phyloP scores from a whole-genome alignment of 441 rosid genomes.

The Rhodomyrtus psidioides region DNA sequence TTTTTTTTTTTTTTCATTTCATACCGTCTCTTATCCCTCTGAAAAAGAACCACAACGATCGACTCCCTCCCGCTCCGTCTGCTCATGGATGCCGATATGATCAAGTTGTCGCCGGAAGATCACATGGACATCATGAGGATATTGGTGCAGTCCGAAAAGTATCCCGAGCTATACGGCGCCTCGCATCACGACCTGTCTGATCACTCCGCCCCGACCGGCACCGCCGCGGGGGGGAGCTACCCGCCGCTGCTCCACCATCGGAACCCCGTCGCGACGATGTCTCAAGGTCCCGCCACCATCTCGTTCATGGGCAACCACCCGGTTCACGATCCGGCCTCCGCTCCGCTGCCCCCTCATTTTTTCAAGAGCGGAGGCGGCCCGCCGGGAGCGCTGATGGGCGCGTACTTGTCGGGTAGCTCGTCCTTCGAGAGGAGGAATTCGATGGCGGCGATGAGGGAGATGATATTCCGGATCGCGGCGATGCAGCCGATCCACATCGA shows the following conservation, averaged over 20 bases:
- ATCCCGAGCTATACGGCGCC: conserved; percentile 42
- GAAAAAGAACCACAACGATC: background rate
- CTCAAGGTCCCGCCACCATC: background rate
- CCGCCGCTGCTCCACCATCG: background rate
- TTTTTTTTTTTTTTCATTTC: background rate
- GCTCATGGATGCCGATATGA: conserved; percentile 46
- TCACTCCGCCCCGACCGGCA: background rate
- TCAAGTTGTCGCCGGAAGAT: conserved; percentile 39
- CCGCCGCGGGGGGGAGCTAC: background rate
- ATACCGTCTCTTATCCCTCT: conserved; percentile 12
- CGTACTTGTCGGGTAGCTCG: background rate
- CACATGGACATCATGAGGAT: conserved; percentile 57
- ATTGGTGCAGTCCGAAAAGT: conserved; percentile 81
- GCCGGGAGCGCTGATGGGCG: background rate
- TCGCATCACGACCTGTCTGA: conserved; percentile 3
- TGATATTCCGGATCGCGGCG: conserved; percentile 79
- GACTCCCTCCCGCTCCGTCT: conserved; percentile 3
- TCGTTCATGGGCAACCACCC: background rate
- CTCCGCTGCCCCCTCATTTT: background rate
- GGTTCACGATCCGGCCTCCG: background rate
- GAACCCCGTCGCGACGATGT: background rate
- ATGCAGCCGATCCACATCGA: conserved; percentile 95
- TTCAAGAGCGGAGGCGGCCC: background rate
- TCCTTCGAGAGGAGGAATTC: conserved; percentile 36
- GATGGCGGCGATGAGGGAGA: conserved; percentile 80